Base-by-base conservation (phyloP, 306 rosid species). In the Corylus americana region DNA sequence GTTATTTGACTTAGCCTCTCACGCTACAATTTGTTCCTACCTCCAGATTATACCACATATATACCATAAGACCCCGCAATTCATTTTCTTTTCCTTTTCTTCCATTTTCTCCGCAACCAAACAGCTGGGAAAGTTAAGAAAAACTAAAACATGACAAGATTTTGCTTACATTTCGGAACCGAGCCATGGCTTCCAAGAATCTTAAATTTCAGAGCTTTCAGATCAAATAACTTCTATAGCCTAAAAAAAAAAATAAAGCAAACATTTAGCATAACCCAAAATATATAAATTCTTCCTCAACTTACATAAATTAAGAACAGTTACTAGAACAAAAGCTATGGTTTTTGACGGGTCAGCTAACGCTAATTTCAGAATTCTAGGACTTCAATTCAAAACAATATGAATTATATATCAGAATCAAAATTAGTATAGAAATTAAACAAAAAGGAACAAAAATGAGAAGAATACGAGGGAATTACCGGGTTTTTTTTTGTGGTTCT, bases 181-280 rank as follows among this genome's bases (percentile, higher is more conserved):
- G 90, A 77, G 90, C 90, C 90, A 87, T 87, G 55, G 73, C 70
- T 75, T 73, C 53, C 45, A 9, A 79, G 51, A 79, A 27, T 20
- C 53, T 9, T 25, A 51, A 55, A 42, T 58, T 55, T 74, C 70
- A 45, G 79, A 29, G 39, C 3, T 57, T 35, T n/a, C 70, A 8
- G 47, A 63, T 63, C 13, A 37, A 63, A 63, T 63, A 16, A 16
- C 59, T 18, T 55, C 22, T 7, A 17, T 1, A 55, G 12, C 42
- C 44, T 31, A 35, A 35, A 2, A 31, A 2, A 31, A 22, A 22
- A 64, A 64, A 64, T 6, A 63, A 64, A 64, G 7, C 20, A 35
- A 31, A 16, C 20, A 64, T 64, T 64, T 31, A 37, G 22, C 70
- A 16, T 35, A 35, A 14, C 10, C 25, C 27, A 11, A 55, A 55